Conservation (phyloP, 2,329 filamentous ascomycete genomes). For the Cercospora sesami region DNA sequence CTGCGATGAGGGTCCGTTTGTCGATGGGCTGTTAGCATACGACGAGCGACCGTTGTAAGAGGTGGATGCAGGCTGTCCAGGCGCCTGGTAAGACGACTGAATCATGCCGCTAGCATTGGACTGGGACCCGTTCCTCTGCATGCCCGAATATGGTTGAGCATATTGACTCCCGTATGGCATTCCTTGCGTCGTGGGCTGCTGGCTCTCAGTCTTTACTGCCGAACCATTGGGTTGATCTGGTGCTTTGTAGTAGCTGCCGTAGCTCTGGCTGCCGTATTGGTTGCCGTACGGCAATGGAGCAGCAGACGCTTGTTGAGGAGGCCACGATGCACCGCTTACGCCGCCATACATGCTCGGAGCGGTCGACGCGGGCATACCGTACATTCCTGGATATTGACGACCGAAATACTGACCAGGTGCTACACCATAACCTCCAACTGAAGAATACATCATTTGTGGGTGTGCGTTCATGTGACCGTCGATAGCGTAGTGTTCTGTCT, state of each 20-base stretch:
- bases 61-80: slow-evolving; percentile 29
- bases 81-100: slow-evolving; percentile 32
- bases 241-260: slow-evolving; percentile 33
- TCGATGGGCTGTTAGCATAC: slow-evolving; percentile 32
- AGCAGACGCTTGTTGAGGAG: slow-evolving; percentile 30
- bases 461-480: slow-evolving; percentile 40
- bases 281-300: slow-evolving; percentile 29
- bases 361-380: slow-evolving; percentile 30
- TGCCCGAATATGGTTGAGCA: slow-evolving; percentile 30
- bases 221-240: slow-evolving; percentile 30
- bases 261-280: slow-evolving; percentile 33
- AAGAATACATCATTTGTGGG: slow-evolving; percentile 38
- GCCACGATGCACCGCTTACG: slow-evolving; percentile 33
- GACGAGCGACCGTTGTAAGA: slow-evolving; percentile 31
- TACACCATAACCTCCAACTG: slow-evolving; percentile 36
- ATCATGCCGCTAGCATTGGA: slow-evolving; percentile 31
- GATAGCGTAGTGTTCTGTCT: slow-evolving; percentile 41
- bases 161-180: slow-evolving; percentile 35
- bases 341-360: slow-evolving; percentile 33
- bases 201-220: slow-evolving; percentile 32
- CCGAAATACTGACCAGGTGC: slow-evolving; percentile 37
- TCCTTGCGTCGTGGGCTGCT: slow-evolving; percentile 27
- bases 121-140: slow-evolving; percentile 33
- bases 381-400: slow-evolving; percentile 37
- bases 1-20: slow-evolving; percentile 32